Percentiles rank a stretch among this genome's conserved stretches.
phyloP scores from a whole-genome alignment of 495 filamentous ascomycete genomes.

The Rhypophila decipiens region DNA sequence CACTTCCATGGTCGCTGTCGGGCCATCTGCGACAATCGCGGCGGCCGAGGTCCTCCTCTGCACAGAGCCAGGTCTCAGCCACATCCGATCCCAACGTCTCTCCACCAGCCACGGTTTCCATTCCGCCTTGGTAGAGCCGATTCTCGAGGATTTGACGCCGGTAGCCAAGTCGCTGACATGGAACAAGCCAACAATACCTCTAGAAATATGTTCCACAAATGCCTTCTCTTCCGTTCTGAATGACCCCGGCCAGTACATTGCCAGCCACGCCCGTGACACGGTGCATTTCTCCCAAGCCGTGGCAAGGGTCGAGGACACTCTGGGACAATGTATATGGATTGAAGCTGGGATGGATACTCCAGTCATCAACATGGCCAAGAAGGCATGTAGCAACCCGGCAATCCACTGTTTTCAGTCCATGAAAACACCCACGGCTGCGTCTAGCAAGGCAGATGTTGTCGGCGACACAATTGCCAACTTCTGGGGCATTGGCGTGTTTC shows the following conservation, averaged over 20 bases:
- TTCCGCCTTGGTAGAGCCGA: constrained; percentile 31
- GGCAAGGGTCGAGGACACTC: constrained; percentile 17
- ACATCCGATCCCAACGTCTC: constrained; percentile 15
- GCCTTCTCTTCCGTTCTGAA: constrained; percentile 17
- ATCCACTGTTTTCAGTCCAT: background rate
- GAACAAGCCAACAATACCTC: constrained; percentile 20
- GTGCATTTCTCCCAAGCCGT: constrained; percentile 31
- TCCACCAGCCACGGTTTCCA: constrained; percentile 41
- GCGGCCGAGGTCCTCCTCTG: background rate
- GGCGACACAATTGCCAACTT: background rate
- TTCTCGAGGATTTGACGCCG: constrained; percentile 22
- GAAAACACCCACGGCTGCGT: background rate
- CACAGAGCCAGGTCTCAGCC: background rate
- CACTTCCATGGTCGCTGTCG: constrained; percentile 3
- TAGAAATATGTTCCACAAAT: constrained; percentile 26
- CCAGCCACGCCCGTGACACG: constrained; percentile 24
- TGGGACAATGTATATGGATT: constrained; percentile 26
- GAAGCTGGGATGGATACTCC: constrained; percentile 30
- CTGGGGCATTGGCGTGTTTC: background rate
- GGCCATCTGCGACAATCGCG: background rate
- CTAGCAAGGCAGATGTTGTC: too few relatives aligned
- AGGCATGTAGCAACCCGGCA: background rate
- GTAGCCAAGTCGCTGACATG: constrained; percentile 20
- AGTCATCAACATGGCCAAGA: constrained; percentile 23
- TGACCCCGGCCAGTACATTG: constrained; percentile 13